Evolutionary conservation across 768 basidiomycete genomes (phyloP), one percentile per base, ranked within the genome.

Genomic region (Lepiota subincarnata): DNA sequence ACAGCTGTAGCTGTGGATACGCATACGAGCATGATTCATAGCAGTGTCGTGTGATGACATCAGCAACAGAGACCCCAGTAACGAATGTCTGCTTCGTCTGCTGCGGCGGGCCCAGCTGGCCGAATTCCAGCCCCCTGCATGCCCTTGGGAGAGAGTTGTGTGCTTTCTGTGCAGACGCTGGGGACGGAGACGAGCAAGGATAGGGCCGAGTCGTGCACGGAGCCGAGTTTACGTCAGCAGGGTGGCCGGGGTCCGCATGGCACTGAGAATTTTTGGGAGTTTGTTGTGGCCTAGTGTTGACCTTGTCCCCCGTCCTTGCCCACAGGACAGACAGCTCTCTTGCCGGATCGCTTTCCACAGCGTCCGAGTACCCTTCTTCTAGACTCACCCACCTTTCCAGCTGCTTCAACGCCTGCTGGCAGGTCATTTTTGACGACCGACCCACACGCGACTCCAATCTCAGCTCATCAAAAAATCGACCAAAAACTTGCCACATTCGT

Each of bases 381-480:
- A 77, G 73, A 77, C 68, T 68, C 68, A 63, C 66, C 57, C 60
- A 58, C 64, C 72, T 69, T 73, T 73, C 75, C 78, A 73, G 74
- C 75, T 75, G 80, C 75, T 79, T 80, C 75, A 73, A 80, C 78
- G 84, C 87, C 87, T 89, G 87, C 87, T 87, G 87, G 87, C 87
- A 89, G 87, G 87, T 89, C 86, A 82, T 79, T 82, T 76, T 81
- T 85, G 78, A 87, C 84, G 86, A 86, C 87, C 83, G 64, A 83
- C 78, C 31, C 81, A 71, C 83, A 78, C 82, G 76, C 82, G 76
- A 78, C 72, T 76, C 72, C 73, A 73, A 72, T 65, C 73, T 70
- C 72, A 74, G 69, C 72, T 76, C 70, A 73, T 69, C 69, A 69
- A 74, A 75, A 68, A 73, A 74, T 69, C 51, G 43, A 26, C 64